Evolutionary conservation across 2,329 filamentous ascomycete species (phyloP), one percentile per base, ranked within the genome.

Genomic region (Apiospora arundinis): DNA sequence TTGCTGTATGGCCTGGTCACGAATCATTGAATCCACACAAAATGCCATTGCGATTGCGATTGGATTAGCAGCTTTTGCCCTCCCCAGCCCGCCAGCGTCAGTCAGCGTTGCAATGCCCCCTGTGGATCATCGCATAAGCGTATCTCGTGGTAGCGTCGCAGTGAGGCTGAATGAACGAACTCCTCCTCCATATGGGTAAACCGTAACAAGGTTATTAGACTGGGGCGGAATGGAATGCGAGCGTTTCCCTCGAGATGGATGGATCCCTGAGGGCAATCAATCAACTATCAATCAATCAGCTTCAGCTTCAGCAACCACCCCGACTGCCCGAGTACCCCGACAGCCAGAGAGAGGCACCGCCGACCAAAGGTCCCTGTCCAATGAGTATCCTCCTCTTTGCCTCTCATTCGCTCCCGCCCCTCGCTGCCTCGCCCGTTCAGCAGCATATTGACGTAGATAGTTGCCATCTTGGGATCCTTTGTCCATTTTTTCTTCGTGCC

Each of bases 101-200:
- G 23, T 37, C 52, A 63, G 52, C 52, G 52, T 60, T 14, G 49
- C 49, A 56, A 8, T 16, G 18, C 32, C 52, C 52, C 56, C 56
- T 40, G 42, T 67, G 63, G 63, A 45, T 44, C 40, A 67, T 67
- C 65, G n/a, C 65, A 46, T 67, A 32, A 67, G 44, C 42, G 65
- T n/a, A 46, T 67, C 65, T 37, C 37, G 32, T 67, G 44, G 40
- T 46, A 67, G 65, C 40, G 65, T 67, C 40, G 65, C 65, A 67
- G 65, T 67, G 65, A 67, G 65, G 65, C 65, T 67, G 65, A 67
- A 32, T 67, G 65, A 67, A 32, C 12, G 40, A 46, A 67, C 65
- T 40, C 48, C n/a, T 49, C 48, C n/a, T 49, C 32, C 56, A 40
- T 63, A 37, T 63, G 56, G 32, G 56, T n/a, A 63, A 32, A 6